A percentile compares a stretch with the other conserved stretches of the same genome.
Evolutionary conservation across 208 protist genomes (phyloP).

Genomic region (Herpetomonas tarakana): DNA sequence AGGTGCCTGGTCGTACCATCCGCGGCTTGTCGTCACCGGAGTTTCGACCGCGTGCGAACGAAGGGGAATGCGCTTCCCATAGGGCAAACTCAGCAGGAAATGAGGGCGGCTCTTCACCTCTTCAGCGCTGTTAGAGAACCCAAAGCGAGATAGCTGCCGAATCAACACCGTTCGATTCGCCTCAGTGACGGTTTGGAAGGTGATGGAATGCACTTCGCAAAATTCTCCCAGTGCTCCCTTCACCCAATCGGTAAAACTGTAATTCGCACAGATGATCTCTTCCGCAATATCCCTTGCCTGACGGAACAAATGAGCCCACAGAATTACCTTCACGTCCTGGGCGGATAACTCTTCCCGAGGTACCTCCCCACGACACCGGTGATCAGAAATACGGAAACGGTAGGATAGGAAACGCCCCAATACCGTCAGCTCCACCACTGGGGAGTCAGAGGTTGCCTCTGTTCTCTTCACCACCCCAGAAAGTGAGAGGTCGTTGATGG

Average conservation of each 20-base stretch:
- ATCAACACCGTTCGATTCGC: slow-evolving; percentile 22
- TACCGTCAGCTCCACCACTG: slow-evolving; percentile 37
- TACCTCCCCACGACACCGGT: neutral
- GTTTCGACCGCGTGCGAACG: slow-evolving; percentile 7
- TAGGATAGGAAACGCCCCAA: slow-evolving; percentile 62
- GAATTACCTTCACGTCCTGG: slow-evolving; percentile 61
- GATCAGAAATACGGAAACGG: slow-evolving; percentile 37
- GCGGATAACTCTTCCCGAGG: slow-evolving; percentile 31
- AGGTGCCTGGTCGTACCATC: slow-evolving; percentile 73
- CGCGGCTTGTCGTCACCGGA: slow-evolving; percentile 54
- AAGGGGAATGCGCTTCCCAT: slow-evolving; percentile 20
- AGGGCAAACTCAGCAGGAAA: slow-evolving; percentile 48
- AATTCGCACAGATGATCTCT: slow-evolving; percentile 27
- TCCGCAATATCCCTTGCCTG: slow-evolving; percentile 22
- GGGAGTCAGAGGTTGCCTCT: slow-evolving; percentile 12
- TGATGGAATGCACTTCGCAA: slow-evolving; percentile 36
- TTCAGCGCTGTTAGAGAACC: slow-evolving; percentile 20
- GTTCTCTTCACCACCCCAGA: slow-evolving; percentile 25
- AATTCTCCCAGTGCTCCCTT: slow-evolving; percentile 29
- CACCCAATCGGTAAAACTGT: slow-evolving; percentile 48
- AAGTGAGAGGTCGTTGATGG: slow-evolving; percentile 28
- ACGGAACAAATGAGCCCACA: slow-evolving; percentile 70
- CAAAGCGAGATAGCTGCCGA: slow-evolving; percentile 42
- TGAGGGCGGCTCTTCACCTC: slow-evolving; percentile 31
- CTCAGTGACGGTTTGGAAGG: slow-evolving; percentile 22